Conservation (phyloP, 495 filamentous ascomycete species). For the Copromyces sp. region DNA sequence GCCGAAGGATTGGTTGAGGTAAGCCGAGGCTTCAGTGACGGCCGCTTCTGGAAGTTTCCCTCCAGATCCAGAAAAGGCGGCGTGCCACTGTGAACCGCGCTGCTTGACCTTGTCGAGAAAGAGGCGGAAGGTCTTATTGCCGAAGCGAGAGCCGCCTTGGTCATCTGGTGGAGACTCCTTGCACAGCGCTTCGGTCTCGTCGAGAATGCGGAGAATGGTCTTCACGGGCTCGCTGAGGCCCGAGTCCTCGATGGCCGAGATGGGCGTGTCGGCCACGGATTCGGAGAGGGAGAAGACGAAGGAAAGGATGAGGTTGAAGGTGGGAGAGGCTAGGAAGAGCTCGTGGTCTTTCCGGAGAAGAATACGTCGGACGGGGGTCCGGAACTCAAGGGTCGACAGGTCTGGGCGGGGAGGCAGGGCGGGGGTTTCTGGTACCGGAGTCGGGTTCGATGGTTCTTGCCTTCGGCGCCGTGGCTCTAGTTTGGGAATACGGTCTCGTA, state of each 20-base stretch:
- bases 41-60: slow-evolving; percentile 31
- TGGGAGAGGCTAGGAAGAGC: slow-evolving; percentile 67
- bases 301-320: slow-evolving; percentile 63
- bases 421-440: slow-evolving; percentile 63
- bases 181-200: slow-evolving; percentile 52
- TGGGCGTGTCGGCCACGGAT: slow-evolving; percentile 63
- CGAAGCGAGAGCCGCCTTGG: slow-evolving; percentile 80
- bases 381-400: slow-evolving; percentile 50
- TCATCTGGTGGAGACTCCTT: slow-evolving; percentile 66
- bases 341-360: slow-evolving; percentile 70
- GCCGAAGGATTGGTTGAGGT: slow-evolving; percentile 75
- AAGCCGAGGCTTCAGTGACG: slow-evolving; percentile 61
- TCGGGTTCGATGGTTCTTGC: slow-evolving; percentile 42
- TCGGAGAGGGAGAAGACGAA: slow-evolving; percentile 86
- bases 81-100: slow-evolving; percentile 47
- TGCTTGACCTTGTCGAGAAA: slow-evolving; percentile 64
- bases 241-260: slow-evolving; percentile 50
- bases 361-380: slow-evolving; percentile 62
- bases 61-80: slow-evolving; percentile 29
- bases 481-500: slow-evolving; percentile 55
- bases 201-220: slow-evolving; percentile 60
- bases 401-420: slow-evolving; percentile 59
- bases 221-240: slow-evolving; percentile 46
- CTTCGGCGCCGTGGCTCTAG: slow-evolving; percentile 53
- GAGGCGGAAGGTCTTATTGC: slow-evolving; percentile 79